A percentile compares a stretch with the other conserved stretches of the same genome.
These are phyloP conservation scores for Zopfia rhizophila DNA, from an alignment of 2,329 filamentous ascomycete species.

Conservation along the genomic window DNA sequence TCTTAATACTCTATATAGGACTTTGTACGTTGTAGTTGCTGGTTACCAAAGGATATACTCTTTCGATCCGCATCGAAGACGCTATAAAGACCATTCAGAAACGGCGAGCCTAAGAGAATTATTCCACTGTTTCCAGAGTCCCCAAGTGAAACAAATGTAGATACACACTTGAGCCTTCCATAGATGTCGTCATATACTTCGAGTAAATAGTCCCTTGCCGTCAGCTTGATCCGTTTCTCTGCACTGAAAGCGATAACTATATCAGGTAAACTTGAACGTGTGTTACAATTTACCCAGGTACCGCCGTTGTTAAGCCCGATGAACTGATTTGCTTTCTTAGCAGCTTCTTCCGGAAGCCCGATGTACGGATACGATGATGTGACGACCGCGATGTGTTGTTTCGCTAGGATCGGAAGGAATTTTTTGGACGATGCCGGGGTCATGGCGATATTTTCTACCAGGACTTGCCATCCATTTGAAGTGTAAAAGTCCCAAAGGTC, in stretches of 20 bases:
- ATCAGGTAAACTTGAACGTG: slow-evolving; percentile 9
- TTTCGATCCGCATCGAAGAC: slow-evolving; percentile 1
- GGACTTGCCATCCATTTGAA: slow-evolving; percentile 1
- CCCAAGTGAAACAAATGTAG: slow-evolving; percentile 2
- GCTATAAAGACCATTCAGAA: slow-evolving; percentile 3
- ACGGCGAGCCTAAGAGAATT: not conserved
- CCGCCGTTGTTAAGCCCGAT: slow-evolving; percentile 4
- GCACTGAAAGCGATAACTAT: slow-evolving; percentile 7
- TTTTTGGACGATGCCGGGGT: no score
- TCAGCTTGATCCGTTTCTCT: slow-evolving; percentile 15
- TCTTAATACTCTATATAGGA: no score
- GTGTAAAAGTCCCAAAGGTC: slow-evolving; percentile 1
- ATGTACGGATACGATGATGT: slow-evolving; percentile 10
- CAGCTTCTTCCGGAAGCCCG: slow-evolving; percentile 4
- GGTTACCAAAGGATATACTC: slow-evolving; percentile 1
- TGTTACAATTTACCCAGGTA: slow-evolving; percentile 14
- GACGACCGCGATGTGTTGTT: slow-evolving; percentile 4
- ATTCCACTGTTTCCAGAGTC: not conserved
- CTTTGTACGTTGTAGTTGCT: no score
- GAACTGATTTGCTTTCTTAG: not conserved
- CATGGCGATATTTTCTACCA: not conserved
- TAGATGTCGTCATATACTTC: slow-evolving; percentile 11
- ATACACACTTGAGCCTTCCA: slow-evolving; percentile 14
- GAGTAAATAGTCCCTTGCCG: slow-evolving; percentile 19
- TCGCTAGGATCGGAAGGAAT: slow-evolving; percentile 4